Base-by-base conservation (phyloP, 2,329 filamentous ascomycete genomes). In the Trichophyton mentagrophytes region DNA sequence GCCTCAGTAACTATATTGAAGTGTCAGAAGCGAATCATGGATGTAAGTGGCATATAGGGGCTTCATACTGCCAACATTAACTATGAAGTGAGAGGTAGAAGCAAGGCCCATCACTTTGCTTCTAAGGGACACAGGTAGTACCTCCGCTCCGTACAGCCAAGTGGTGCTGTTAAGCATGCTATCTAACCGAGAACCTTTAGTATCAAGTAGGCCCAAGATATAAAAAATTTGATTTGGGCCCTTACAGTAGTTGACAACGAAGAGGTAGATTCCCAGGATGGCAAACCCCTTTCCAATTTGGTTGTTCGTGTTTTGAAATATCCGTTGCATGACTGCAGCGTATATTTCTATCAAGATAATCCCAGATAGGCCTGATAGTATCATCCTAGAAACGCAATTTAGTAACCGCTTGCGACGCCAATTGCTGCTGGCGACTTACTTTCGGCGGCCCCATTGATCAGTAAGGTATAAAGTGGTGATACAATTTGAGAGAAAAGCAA, bases 321-420 rank as follows among this genome's bases (percentile, higher is more conserved):
- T 68, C 30, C 74, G 73, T 68, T 84, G 81, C 80, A 84, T 83
- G 47, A 83, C 77, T 1, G 82, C 79, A 0, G 80, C 75, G 64
- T 84, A 84, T 59, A 83, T 82, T 65, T 83, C 80, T 56, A 81
- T 77, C n/a, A 82, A 11, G 13, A 83, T 73, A 47, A 84, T 75
- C 0, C 79, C 78, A 3, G 69, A 65, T 2, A 84, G 67, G 4
- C 82, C 82, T 1, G 80, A 65, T 4, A 84, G 67, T 9, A 84
- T 75, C 82, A 84, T 83, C 55, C 77, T 80, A 47, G 46, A 30
- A 30, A 22, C n/a, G 40, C 59, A 60, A 60, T 30, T 44, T 47
- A 33, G 62, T 47, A 57, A 22, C 22, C 27, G 1, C 17, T 8
- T 46, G 17, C 3, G 17, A 17, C 42, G 7, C 22, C 7, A n/a